Evolutionary conservation across 305 asterid genomes (phyloP), one percentile per base, ranked within the genome.

Genomic region (Ilex paraguariensis): DNA sequence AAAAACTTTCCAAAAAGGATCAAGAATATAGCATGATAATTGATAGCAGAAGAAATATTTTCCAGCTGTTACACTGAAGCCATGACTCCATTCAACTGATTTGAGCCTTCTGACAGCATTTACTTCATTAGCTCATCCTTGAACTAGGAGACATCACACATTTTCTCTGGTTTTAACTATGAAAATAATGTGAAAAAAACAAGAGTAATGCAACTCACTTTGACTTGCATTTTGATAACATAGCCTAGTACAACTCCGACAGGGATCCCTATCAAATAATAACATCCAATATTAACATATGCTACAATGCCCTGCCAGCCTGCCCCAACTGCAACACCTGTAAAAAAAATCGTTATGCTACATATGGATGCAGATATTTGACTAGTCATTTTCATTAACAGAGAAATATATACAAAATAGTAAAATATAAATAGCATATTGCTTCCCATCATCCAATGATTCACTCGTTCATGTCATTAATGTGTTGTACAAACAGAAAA

Each of bases 221-320:
- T 76, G 13, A 82, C 90, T 46, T 87, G 80, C 42, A 81, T 63
- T 45, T 84, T 75, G 65, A 78, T 45, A 54, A 75, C 68, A 62
- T 88, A 86, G 66, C 95, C 96, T 68, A 86, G 95, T 33, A 86
- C 39, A 36, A 78, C 61, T 10, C 92, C 96, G 10, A 76, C 44
- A 12, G 95, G 96, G 9, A 86, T 82, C 45, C 96, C 96, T 6
- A 88, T 42, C 59, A 84, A 48, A 64, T 88, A 88, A 66, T 88
- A 88, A 69, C 81, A 72, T 62, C 83, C 90, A 5, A 86, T 16
- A 77, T 84, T 88, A 12, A 88, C 90, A 50, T 74, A 86, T 6
- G 88, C 96, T 7, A 84, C 88, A 4, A 61, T 73, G 73, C 88
- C 76, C 62, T 88, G 96, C 86, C 84, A 76, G 55, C 96, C 94